Evolutionary conservation across 2,329 filamentous ascomycete species (phyloP).

Genomic region (Arthrobotrys sphaeroides): DNA sequence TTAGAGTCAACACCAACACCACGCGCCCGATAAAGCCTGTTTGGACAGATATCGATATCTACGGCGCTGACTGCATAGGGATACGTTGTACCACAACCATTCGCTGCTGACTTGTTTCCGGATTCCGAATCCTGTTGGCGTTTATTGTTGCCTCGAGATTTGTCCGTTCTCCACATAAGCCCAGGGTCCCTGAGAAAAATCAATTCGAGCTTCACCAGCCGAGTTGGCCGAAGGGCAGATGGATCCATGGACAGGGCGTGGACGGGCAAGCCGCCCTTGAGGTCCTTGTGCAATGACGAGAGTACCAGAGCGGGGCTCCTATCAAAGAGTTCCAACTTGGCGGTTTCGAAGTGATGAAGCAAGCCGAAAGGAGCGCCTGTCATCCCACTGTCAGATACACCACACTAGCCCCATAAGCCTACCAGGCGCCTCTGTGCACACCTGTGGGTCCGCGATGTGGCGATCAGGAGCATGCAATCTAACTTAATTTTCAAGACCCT

Average conservation of each 20-base stretch:
- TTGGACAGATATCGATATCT: not conserved
- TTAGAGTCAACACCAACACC: slow-evolving; percentile 22
- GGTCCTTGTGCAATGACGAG: slow-evolving; percentile 13
- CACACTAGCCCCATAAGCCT: slow-evolving; percentile 24
- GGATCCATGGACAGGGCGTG: not conserved
- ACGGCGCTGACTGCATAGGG: slow-evolving; percentile 1
- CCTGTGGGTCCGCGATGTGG: slow-evolving; percentile 38
- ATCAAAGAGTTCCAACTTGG: slow-evolving; percentile 36
- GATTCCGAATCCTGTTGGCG: slow-evolving; percentile 19
- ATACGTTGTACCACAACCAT: not conserved
- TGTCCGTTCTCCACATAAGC: not conserved
- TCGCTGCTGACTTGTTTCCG: slow-evolving; percentile 1
- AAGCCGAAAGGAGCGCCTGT: slow-evolving; percentile 39
- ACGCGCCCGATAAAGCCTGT: slow-evolving; percentile 25
- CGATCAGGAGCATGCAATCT: slow-evolving; percentile 53
- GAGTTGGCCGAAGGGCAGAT: slow-evolving; percentile 21
- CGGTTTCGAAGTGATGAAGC: slow-evolving; percentile 50
- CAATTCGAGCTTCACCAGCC: slow-evolving; percentile 17
- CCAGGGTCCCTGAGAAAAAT: slow-evolving; percentile 1
- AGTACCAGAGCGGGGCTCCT: not conserved
- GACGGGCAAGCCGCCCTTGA: not conserved
- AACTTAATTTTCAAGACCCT: slow-evolving; percentile 36
- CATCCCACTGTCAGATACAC: slow-evolving; percentile 21
- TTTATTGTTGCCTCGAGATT: slow-evolving; percentile 30
- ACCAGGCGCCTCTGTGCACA: slow-evolving; percentile 7